These are phyloP conservation scores for Elsinoe perseae DNA, from an alignment of 2,329 filamentous ascomycete genomes.

Conservation along the genomic window DNA sequence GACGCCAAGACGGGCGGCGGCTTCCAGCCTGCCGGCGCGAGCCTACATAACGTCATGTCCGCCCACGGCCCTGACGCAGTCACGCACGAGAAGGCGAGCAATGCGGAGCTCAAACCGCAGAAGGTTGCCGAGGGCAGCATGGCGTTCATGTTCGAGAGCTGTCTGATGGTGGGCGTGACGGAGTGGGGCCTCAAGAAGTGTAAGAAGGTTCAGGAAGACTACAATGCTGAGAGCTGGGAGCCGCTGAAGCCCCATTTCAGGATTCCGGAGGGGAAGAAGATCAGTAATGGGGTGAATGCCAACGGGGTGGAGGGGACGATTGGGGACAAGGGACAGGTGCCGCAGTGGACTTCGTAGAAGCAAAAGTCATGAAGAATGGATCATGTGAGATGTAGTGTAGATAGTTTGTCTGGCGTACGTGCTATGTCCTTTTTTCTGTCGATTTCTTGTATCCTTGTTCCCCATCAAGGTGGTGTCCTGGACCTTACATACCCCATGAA, in stretches of 20 bases:
- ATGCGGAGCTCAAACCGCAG: constrained; percentile 46
- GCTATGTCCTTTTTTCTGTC: background rate
- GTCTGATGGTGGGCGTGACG: constrained; percentile 62
- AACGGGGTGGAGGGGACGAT: constrained; percentile 20
- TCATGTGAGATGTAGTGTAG: background rate
- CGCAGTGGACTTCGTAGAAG: constrained; percentile 23
- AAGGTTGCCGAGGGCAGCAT: constrained; percentile 56
- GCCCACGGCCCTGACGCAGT: constrained; percentile 50
- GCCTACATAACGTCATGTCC: constrained; percentile 40
- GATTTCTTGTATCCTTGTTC: background rate
- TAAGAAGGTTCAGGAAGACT: constrained; percentile 61
- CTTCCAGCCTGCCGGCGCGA: constrained; percentile 54
- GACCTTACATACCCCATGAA: too few species aligned
- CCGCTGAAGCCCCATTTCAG: constrained; percentile 41
- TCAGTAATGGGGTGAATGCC: constrained; percentile 20
- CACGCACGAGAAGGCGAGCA: constrained; percentile 50
- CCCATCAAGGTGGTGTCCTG: too few species aligned
- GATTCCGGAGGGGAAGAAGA: constrained; percentile 22
- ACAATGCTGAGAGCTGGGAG: constrained; percentile 76
- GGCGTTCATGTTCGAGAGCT: constrained; percentile 64
- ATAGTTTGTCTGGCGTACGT: background rate
- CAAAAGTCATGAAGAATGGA: background rate
- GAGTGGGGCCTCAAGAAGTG: constrained; percentile 65
- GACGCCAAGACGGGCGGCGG: constrained; percentile 51
- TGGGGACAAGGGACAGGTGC: constrained; percentile 25